Evolutionary conservation across 257 asterid species (phyloP).

Genomic region (Nicotiana attenuata): DNA sequence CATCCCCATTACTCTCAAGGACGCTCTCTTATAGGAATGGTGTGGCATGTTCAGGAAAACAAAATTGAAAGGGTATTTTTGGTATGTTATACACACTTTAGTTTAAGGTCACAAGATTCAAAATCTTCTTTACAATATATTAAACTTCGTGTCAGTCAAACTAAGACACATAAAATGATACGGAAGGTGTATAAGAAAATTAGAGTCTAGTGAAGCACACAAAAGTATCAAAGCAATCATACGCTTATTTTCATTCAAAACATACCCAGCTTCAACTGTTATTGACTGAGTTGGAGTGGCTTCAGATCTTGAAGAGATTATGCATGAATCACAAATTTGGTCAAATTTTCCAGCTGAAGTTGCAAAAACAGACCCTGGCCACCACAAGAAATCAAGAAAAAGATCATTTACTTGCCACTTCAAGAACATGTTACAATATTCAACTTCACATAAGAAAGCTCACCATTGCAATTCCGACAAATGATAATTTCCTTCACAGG

Average conservation of each 20-base stretch:
- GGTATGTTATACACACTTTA: background rate
- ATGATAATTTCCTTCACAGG: conserved; percentile 66
- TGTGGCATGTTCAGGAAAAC: too few species aligned
- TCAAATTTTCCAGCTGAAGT: conserved; percentile 57
- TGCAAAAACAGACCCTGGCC: conserved; percentile 69
- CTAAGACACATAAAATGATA: background rate
- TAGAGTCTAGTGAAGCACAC: background rate
- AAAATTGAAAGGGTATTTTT: too few species aligned
- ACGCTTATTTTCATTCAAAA: background rate
- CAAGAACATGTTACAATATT: conserved; percentile 9
- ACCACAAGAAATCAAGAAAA: conserved; percentile 20
- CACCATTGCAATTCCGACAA: conserved; percentile 74
- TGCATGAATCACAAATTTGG: conserved; percentile 82
- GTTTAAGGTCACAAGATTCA: background rate
- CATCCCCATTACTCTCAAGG: too few species aligned
- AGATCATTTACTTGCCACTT: conserved; percentile 6
- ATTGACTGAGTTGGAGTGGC: background rate
- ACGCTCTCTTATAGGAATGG: too few species aligned
- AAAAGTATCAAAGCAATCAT: background rate
- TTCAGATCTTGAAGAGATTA: conserved; percentile 50
- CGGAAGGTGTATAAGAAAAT: background rate
- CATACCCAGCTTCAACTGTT: conserved; percentile 27
- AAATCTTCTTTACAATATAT: background rate
- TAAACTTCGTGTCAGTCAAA: background rate
- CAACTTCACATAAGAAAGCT: conserved; percentile 21